Base-by-base conservation (phyloP, 108 stramenopile genomes). In the Pseudonitzschia multiseries region DNA sequence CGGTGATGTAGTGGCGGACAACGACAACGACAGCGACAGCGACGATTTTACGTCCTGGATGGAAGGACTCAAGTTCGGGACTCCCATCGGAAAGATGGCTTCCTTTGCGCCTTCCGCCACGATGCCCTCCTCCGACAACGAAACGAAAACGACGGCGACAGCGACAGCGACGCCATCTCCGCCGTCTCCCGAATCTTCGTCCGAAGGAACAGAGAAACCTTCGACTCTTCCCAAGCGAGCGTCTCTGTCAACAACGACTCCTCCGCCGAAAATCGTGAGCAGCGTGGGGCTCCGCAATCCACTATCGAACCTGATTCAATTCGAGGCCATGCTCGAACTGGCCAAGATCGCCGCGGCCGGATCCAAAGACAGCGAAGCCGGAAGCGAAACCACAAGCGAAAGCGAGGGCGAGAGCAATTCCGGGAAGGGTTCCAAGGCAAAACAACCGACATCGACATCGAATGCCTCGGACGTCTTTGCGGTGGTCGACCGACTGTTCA, bases 271-370 rank as follows among this genome's bases (percentile, higher is more conserved):
- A 41, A 48, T 6, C 8, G 22, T 24, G 24, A 56, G 20, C 54
- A 24, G 54, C 10, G 54, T 56, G 22, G 26, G 54, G 9, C 22
- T 56, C 26, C 54, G 54, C 32, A 73, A 73, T 36, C 64, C 73
- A 1, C 53, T 73, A 0, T 57, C 54, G n/a, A 73, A 73, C 40
- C 36, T 73, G 50, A 65, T 73, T 29, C 57, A 66, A 21, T 65
- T 73, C 31, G 73, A 73, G 51, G 73, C 60, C 24, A 65, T 73
- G 43, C 48, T 73, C 1, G 73, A 73, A 18, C 20, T 73, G 63
- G 72, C 73, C 22, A 33, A 40, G 1, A 62, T 62, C 18, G 73
- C 53, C 48, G 27, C 71, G 54, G 17, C 51, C 46, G 51, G 36
- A 0, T 21, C 29, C 52, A 61, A 71, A 10, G 71, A 71, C 18